Evolutionary conservation across 2,329 filamentous ascomycete genomes (phyloP).

Genomic region (Alternaria postmessia): DNA sequence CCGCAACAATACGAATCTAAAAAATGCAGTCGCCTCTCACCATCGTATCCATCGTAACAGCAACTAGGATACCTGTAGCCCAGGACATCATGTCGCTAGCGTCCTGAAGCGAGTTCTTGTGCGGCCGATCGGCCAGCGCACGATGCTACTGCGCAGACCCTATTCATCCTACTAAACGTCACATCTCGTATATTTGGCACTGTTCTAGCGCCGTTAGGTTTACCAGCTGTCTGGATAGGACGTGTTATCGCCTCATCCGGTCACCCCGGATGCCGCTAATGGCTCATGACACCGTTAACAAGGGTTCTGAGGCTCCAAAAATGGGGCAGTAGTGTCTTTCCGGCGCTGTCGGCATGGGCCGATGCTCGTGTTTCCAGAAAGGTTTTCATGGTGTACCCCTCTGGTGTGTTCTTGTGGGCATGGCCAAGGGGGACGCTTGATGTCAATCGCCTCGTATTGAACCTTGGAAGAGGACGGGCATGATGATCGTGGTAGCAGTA

Average conservation of each 20-base stretch:
- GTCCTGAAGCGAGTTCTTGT: not conserved
- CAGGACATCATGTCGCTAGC: not conserved
- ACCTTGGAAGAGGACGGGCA: not conserved
- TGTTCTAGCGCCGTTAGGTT: not conserved
- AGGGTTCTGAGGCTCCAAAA: not conserved
- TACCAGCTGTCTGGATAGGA: not conserved
- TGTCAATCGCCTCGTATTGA: conserved; percentile 7
- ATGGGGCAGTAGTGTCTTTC: not conserved
- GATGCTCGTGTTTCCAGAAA: conserved; percentile 3
- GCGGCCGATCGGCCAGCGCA: conserved; percentile 5
- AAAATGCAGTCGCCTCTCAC: not conserved
- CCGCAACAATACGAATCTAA: not conserved
- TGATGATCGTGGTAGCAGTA: not conserved
- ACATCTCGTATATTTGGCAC: conserved; percentile 12
- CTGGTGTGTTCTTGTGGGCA: not conserved
- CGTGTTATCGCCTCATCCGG: not conserved
- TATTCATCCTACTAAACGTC: conserved; percentile 5
- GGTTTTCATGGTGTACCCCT: not conserved
- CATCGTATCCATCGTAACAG: not conserved
- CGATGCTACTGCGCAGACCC: conserved; percentile 3
- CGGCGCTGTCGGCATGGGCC: not conserved
- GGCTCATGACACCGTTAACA: not conserved
- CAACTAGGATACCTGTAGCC: not conserved
- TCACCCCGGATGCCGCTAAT: not conserved
- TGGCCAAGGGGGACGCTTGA: conserved; percentile 1